Conservation (phyloP, 225 moss, liverwort and hornwort genomes). For the Polytrichum commune region DNA sequence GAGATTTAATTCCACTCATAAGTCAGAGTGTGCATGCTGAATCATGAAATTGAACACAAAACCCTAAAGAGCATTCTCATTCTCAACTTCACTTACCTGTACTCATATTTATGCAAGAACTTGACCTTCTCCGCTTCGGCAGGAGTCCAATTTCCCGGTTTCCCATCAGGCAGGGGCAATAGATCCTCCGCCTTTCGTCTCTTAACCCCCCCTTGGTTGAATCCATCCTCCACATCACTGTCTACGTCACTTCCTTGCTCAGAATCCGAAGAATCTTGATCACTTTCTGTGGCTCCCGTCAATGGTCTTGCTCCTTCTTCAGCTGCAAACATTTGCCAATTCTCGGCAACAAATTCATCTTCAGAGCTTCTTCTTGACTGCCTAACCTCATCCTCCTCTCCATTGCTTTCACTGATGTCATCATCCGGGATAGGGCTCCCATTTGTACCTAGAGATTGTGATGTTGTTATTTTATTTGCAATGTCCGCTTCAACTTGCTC, state of each 20-base stretch:
- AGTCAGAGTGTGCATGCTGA: too few species aligned
- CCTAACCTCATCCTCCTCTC: constrained; percentile 21
- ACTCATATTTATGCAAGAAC: constrained; percentile 54
- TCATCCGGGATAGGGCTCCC: constrained; percentile 20
- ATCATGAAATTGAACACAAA: too few species aligned
- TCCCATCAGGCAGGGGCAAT: constrained; percentile 22
- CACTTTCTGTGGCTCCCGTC: constrained; percentile 1
- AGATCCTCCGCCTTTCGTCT: constrained; percentile 40
- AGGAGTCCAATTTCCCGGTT: constrained; percentile 44
- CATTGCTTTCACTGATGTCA: constrained; percentile 4
- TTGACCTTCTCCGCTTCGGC: constrained; percentile 60
- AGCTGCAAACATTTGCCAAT: constrained; percentile 50
- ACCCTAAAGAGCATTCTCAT: too few species aligned
- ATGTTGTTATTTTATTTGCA: constrained; percentile 8
- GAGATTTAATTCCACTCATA: too few species aligned
- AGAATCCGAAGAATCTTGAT: not conserved
- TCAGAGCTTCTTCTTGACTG: constrained; percentile 20
- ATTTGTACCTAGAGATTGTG: constrained; percentile 32
- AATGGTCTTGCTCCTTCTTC: constrained; percentile 39
- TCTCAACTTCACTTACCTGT: constrained; percentile 23
- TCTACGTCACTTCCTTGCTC: constrained; percentile 19
- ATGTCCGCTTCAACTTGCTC: constrained; percentile 6
- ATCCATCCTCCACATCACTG: constrained; percentile 16
- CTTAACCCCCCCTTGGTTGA: constrained; percentile 12
- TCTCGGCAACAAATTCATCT: constrained; percentile 20